Evolutionary conservation across 176 grass and related monocot species (phyloP), one percentile per base, ranked within the genome.

Genomic region (Oryza officinalis): DNA sequence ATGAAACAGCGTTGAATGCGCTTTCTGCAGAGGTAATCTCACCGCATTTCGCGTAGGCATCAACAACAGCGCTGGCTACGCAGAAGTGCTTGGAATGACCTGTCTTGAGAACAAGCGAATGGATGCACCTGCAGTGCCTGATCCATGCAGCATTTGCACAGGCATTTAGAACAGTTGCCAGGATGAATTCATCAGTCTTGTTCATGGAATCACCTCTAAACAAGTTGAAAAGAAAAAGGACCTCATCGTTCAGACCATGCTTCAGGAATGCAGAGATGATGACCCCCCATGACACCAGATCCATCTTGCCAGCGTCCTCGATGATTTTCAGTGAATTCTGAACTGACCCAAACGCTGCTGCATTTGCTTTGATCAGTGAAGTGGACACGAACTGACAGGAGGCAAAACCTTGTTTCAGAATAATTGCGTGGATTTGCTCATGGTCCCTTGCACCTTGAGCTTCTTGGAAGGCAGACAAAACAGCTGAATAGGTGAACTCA

Each of bases 31-130:
- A 65, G 37, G 15, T 0, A 15, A 93, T 91, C 44, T 91, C 83
- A 60, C 92, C 88, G 20, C 83, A 94, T 32, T 91, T 94, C 2
- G 92, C 92, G 25, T 94, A 94, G 30, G 88, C 86, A 37, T 94
- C 86, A 73, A 91, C 84, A 71, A 91, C 20, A 31, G 86, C 83
- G 23, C 86, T 91, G 8, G 83, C 80, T 14, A 91, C 88, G 1
- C 75, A 88, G 8, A 86, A 94, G 63, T 87, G 71, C 65, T 25
- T 74, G 13, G 52, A 45, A 23, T 88, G 81, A 14, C 92, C 83
- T 77, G 76, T 83, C 80, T 82, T 94, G 65, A 86, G 22, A 59
- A 86, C 76, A 75, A 86, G 57, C 2, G 88, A 72, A 74, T 88
- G 92, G 37, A 88, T 54, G 35, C 86, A 90, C 14, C 28, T 88